These are phyloP conservation scores for Friedmanniomyces simplex DNA, from an alignment of 495 filamentous ascomycete species.

Conservation along the genomic window DNA sequence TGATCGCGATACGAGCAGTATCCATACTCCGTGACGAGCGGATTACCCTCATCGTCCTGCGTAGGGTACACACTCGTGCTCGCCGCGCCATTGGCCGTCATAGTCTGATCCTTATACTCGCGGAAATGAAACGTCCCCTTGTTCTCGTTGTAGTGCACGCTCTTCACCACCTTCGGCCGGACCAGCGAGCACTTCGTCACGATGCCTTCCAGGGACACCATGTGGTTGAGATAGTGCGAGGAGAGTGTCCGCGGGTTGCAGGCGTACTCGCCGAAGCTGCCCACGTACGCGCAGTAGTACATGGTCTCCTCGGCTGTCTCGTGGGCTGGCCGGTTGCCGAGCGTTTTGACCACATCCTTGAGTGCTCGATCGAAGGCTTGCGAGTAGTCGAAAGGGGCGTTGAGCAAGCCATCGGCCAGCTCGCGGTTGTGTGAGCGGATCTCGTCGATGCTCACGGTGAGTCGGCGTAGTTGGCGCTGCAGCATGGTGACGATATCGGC, in stretches of 20 bases:
- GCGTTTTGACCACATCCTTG: conserved; percentile 71
- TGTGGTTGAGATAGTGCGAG: conserved; percentile 80
- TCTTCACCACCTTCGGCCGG: conserved; percentile 91
- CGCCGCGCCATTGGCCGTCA: conserved; percentile 76
- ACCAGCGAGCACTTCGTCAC: conserved; percentile 94
- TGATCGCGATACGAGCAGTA: conserved; percentile 94
- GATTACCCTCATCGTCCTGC: conserved; percentile 74
- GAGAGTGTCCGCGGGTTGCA: conserved; percentile 91
- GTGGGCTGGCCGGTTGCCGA: conserved; percentile 52
- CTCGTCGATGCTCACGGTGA: conserved; percentile 81
- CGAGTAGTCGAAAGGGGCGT: conserved; percentile 76
- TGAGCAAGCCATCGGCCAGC: conserved; percentile 74
- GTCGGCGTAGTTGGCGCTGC: conserved; percentile 67
- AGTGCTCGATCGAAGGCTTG: conserved; percentile 81
- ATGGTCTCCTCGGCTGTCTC: conserved; percentile 54
- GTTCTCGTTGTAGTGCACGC: conserved; percentile 86
- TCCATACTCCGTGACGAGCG: conserved; percentile 88
- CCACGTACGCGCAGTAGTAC: conserved; percentile 92
- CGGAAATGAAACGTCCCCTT: conserved; percentile 73
- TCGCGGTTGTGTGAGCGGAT: conserved; percentile 82
- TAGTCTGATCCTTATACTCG: conserved; percentile 91
- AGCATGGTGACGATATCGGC: conserved; percentile 88
- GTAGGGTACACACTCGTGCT: conserved; percentile 88
- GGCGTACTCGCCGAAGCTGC: conserved; percentile 87
- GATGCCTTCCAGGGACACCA: conserved; percentile 96